Base-by-base conservation (phyloP, 2,329 filamentous ascomycete species). In the Colletotrichum navitas region DNA sequence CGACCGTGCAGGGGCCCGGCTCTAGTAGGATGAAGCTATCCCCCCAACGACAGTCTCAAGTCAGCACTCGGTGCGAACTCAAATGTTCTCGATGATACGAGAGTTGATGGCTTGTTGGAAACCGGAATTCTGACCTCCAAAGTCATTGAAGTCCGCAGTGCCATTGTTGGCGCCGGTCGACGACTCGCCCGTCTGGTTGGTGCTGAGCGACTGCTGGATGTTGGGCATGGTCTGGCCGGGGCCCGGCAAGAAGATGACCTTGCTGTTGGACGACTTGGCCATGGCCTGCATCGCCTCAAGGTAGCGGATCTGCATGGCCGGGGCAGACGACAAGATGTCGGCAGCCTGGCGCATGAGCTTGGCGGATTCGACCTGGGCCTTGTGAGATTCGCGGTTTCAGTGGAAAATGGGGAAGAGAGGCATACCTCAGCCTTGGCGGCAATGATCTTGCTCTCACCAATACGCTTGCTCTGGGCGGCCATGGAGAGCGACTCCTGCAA, bases 211-310 rank as follows among this genome's bases (percentile, higher is more conserved):
- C 29, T 83, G 82, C 66, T 83, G 81, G 76, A 88, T 68, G 60
- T 73, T 63, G 80, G 51, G 82, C 78, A 91, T 88, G 21, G 88
- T 90, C 83, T 93, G 89, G 75, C 79, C 82, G 58, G 81, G 79
- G 12, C 85, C 90, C 12, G 92, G 93, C 77, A 96, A 79, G 86
- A 95, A 96, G 78, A 96, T 95, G 78, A 96, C 92, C 84, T 97
- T 97, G 84, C 88, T 91, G 83, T 95, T 97, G 59, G 94, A 94
- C 0, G 90, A 90, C 89, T 98, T 98, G 77, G 96, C 96, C 95
- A 99, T 99, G 52, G 94, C 90, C 82, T 98, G 96, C 95, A 98
- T 98, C 5, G 96, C 95, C 85, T 99, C 96, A 76, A 99, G 92
- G 82, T 98, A 98, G 75, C 95, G 88, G 85, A 97, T 97, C 85